Percentiles rank a stretch among this genome's conserved stretches.
phyloP scores from a whole-genome alignment of 208 protist genomes.

The Tetramitus jugosus region DNA sequence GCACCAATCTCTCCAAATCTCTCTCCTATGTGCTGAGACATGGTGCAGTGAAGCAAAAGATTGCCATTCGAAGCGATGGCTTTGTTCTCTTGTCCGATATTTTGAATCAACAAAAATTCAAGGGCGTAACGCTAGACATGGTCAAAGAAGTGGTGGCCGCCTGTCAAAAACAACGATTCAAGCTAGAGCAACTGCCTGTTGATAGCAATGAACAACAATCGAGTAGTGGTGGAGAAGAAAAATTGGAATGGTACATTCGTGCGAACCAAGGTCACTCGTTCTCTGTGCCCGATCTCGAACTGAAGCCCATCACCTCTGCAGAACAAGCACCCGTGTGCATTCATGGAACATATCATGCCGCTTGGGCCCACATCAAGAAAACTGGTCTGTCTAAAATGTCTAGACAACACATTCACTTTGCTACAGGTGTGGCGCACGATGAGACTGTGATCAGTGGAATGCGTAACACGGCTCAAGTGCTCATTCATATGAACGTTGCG shows the following conservation, averaged over 20 bases:
- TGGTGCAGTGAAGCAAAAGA: background rate
- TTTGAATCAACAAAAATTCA: background rate
- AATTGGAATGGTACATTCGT: conserved; percentile 49
- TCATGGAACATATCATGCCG: conserved; percentile 63
- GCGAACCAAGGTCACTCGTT: conserved; percentile 72
- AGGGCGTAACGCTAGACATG: background rate
- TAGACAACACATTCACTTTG: conserved; percentile 75
- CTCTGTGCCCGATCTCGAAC: conserved; percentile 45
- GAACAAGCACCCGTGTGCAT: conserved; percentile 38
- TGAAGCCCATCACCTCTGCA: conserved; percentile 42
- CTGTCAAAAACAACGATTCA: conserved; percentile 10
- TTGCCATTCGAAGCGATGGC: background rate
- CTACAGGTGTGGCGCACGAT: conserved; percentile 47
- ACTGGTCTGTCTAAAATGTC: conserved; percentile 65
- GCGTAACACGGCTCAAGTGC: conserved; percentile 51
- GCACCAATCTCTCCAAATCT: background rate
- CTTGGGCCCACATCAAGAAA: conserved; percentile 49
- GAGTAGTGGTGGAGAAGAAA: no score
- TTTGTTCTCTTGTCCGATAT: background rate
- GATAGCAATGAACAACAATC: no score
- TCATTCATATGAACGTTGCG: conserved; percentile 62
- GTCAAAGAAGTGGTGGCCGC: background rate
- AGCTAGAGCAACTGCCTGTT: no score
- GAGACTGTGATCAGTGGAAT: conserved; percentile 67
- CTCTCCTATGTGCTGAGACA: background rate